Base-by-base conservation (phyloP, 768 basidiomycete genomes). In the Daedalea quercina region DNA sequence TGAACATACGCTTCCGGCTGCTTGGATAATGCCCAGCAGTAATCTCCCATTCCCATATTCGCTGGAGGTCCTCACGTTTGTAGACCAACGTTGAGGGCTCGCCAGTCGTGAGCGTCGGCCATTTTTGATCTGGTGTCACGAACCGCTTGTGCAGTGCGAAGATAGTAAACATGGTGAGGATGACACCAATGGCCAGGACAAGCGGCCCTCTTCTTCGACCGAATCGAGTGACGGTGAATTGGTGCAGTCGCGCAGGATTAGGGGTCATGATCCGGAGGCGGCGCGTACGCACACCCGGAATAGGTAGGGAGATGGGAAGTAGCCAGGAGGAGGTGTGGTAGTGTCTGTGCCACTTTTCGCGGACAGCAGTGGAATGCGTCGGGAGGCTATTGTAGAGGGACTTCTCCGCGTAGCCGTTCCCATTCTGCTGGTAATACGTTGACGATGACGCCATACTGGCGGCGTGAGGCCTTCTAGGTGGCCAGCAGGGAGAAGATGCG, bases 11-110 rank as follows among this genome's bases (percentile, higher is more conserved):
- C 60, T 77, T 76, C 52, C 80, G 77, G 50, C 80, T 76, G 69
- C 90, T 94, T 9, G 95, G 95, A 73, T 93, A 93, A 70, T 96
- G 94, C 1, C 96, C 96, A 57, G 90, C 90, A 28, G 82, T 73
- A 52, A 98, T 79, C 70, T 99, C 95, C 94, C 94, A 98, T 55
- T 84, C 76, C 94, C 94, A 98, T 68, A 99, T 90, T 52, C 85
- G 77, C 62, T 87, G 89, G 40, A 96, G 65, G 63, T 97, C 93
- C 53, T 87, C 82, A 45, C 84, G 76, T 52, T 75, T 74, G 63
- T 80, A 92, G 33, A 93, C 80, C 25, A 93, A 76, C 9, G 90
- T 90, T 23, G 86, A 73, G 15, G 82, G 74, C 44, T 85, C 82
- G 37, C 75, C 75, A 17, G 72, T 67, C 44, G 56, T 44, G 44